Base-by-base conservation (phyloP, 2,329 filamentous ascomycete species). In the Fusarium continuum region DNA sequence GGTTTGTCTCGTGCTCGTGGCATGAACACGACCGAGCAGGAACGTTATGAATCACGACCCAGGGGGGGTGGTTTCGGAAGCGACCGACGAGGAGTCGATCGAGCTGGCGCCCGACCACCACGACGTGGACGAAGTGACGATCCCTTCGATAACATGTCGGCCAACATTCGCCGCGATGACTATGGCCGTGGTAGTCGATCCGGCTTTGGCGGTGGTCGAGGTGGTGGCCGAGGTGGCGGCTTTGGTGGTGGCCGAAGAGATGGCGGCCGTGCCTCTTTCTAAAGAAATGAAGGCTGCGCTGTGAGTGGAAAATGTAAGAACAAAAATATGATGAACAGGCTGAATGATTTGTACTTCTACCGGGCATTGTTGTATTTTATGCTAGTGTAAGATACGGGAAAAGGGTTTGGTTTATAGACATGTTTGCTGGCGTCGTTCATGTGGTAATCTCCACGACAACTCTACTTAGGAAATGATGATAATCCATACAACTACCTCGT, bases 1-100 rank as follows among this genome's bases (percentile, higher is more conserved):
- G 76, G 77, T 23, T 53, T 82, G 17, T 6, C 26, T 9, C 51
- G 65, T 3, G 45, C 73, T 5, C 38, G 28, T 1, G 74, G 73
- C 48, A 34, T 85, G 55, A 79, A 78, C 52, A 67, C 79, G 6
- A 31, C 17, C 23, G 54, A 57, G n/a, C 45, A 54, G 16, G 63
- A 9, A 29, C 11, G 28, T 6, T 29, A 11, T 13, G 28, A 29
- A 14, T n/a, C n/a, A n/a, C n/a, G n/a, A n/a, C n/a, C n/a, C n/a
- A n/a, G n/a, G n/a, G n/a, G n/a, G n/a, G n/a, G n/a, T n/a, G n/a
- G 43, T 14, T 49, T n/a, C 19, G 25, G 39, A 22, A 23, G 28
- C 5, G 29, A 43, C 13, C 23, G 45, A 25, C 51, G 49, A 19
- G 52, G 46, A 8, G 36, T 25, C 20, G 55, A 47, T 20, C 49